Evolutionary conservation across 2,329 filamentous ascomycete genomes (phyloP), one percentile per base, ranked within the genome.

Genomic region (Pseudogymnoascus sp.): DNA sequence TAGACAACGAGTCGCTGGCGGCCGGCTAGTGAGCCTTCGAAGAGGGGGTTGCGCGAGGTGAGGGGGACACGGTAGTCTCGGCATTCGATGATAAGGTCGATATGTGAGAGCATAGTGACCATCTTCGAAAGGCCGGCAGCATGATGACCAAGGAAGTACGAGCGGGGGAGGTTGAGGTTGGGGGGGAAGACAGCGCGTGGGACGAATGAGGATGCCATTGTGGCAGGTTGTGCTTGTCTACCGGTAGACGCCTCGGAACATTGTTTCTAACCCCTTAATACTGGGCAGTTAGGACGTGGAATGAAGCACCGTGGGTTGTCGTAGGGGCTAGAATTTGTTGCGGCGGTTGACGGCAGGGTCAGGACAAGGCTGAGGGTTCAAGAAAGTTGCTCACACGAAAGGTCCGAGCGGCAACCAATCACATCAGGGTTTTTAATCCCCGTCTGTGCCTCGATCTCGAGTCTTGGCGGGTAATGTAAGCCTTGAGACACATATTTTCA

Each of bases 131-230:
- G 80, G 14, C 90, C 94, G 8, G 89, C 83, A 64, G 85, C 84
- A 80, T 99, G 94, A 77, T 99, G 94, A 65, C 94, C 94, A 55
- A 97, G 83, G 78, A 91, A 99, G 78, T 97, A 99, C 64, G 93
- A 94, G 67, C 91, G 87, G 39, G 90, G 88, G 65, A 97, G 87
- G 60, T 87, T 89, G 45, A 78, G 71, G 70, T 93, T 88, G 45
- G 86, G 79, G 39, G 88, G 85, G 75, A 95, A 97, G 61, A 78
- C 76, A 67, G 79, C 74, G 69, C 93, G 90, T 25, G 94, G 91
- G 42, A 88, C 75, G 76, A 97, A 96, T 69, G 74, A 35, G 12
- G 60, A 39, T 35, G 63, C 63, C 62, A 65, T 66, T 39, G n/a
- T 33, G 49, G 49, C 49, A 14, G 42, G 49, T 22, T 55, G 16